Conservation (phyloP, 441 rosid species). For the Hura crepitans region DNA sequence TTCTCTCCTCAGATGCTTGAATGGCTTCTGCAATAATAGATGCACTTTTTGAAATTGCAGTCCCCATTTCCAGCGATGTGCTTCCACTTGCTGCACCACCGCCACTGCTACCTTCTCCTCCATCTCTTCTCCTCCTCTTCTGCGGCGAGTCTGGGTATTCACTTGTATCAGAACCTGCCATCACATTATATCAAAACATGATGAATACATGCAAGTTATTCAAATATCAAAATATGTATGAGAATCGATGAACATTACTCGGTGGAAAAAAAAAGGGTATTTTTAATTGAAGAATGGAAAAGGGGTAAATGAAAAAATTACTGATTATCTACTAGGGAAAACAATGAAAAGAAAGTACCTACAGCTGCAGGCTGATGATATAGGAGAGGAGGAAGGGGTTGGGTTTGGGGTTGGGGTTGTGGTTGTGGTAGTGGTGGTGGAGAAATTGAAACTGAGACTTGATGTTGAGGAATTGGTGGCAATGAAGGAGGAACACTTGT, state of each 20-base stretch:
- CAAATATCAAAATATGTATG: not conserved
- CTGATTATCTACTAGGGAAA: too few species aligned
- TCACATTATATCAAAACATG: conserved; percentile 46
- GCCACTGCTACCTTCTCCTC: conserved; percentile 37
- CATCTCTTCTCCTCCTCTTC: conserved; percentile 36
- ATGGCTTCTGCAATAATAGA: conserved; percentile 74
- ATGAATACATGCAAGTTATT: too few species aligned
- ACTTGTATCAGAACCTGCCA: conserved; percentile 69
- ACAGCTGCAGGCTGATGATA: conserved; percentile 45
- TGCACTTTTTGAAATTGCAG: conserved; percentile 71
- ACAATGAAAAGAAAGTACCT: conserved; percentile 46
- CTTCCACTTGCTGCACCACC: too few species aligned
- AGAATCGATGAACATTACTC: not conserved
- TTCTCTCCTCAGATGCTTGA: conserved; percentile 60
- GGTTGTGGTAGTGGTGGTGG: conserved; percentile 15
- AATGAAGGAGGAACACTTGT: conserved; percentile 24
- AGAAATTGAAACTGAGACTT: conserved; percentile 27
- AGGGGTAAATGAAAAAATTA: too few species aligned
- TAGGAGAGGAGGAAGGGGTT: conserved; percentile 28
- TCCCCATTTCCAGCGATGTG: conserved; percentile 39
- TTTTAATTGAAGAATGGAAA: not conserved
- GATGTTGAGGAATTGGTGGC: conserved; percentile 39
- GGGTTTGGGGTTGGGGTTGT: conserved; percentile 20
- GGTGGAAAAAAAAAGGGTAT: not conserved
- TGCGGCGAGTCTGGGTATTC: conserved; percentile 72